phyloP scores from a whole-genome alignment of 1,284 basidiomycete species.

The Moesziomyces parantarcticus region DNA sequence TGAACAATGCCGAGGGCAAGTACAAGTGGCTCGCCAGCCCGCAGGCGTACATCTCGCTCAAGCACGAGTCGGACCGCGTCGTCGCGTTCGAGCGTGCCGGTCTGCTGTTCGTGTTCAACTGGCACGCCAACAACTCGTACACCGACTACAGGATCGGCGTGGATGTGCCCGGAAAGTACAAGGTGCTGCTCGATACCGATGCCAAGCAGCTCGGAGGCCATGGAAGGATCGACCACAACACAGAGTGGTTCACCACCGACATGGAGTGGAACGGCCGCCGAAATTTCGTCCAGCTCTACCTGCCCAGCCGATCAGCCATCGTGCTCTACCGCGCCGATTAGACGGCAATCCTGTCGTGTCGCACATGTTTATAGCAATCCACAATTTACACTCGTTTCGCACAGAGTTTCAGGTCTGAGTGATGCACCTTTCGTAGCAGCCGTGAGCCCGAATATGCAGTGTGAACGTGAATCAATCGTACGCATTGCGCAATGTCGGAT shows the following conservation, averaged over 20 bases:
- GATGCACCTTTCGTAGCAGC: too few relatives aligned
- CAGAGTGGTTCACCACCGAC: slow-evolving; percentile 82
- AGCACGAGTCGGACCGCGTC: slow-evolving; percentile 78
- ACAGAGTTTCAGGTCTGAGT: too few relatives aligned
- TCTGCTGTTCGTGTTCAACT: slow-evolving; percentile 95
- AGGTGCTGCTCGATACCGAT: slow-evolving; percentile 83
- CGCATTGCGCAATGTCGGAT: too few relatives aligned
- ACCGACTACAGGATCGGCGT: slow-evolving; percentile 93
- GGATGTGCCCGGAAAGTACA: slow-evolving; percentile 86
- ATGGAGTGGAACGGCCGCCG: slow-evolving; percentile 90
- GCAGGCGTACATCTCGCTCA: slow-evolving; percentile 76
- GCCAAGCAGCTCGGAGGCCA: slow-evolving; percentile 84
- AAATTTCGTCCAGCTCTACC: slow-evolving; percentile 79
- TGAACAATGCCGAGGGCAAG: slow-evolving; percentile 84
- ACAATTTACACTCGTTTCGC: too few relatives aligned
- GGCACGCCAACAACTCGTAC: slow-evolving; percentile 87
- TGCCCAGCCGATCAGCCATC: slow-evolving; percentile 79
- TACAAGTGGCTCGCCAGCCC: slow-evolving; percentile 86
- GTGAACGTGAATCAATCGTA: too few relatives aligned
- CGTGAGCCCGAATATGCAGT: too few relatives aligned
- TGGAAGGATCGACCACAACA: slow-evolving; percentile 76
- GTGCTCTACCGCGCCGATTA: slow-evolving; percentile 70
- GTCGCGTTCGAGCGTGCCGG: slow-evolving; percentile 92
- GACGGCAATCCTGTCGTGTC: too few relatives aligned
- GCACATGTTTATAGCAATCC: too few relatives aligned